Base-by-base conservation (phyloP, 2,329 filamentous ascomycete species). In the Juglanconis juglandina region DNA sequence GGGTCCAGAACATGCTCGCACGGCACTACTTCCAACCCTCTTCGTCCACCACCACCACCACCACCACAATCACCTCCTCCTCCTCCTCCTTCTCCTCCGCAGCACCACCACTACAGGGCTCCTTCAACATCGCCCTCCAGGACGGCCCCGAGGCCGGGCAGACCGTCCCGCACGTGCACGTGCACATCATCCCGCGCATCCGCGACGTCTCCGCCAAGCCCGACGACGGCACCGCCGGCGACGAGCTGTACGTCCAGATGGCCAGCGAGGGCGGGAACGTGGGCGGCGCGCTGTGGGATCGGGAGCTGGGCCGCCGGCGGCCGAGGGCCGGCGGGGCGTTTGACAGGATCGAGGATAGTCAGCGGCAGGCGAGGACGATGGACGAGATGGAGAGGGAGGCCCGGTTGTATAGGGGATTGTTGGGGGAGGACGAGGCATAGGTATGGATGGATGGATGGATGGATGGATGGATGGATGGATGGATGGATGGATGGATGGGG, bases 101-200 rank as follows among this genome's bases (percentile, higher is more conserved):
- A 24, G n/a, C 8, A 7, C 85, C 68, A 80, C n/a, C 58, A 53
- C 42, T 9, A 24, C 42, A n/a, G 5, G 86, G 90, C 9, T 90
- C 91, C 62, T 89, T 98, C 76, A 98, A 96, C 71, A 87, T 99
- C 53, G 93, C 94, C 0, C 84, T 99, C n/a, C 95, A 99, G 73
- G 95, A 99, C 73, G 95, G 95, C 24, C 78, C 81, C 37, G 91
- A 92, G 62, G 92, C 95, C 1, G 95, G 95, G 0, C 95, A 99
- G 82, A 96, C 92, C 60, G 94, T 99, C 49, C 82, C 91, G 8
- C 95, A 99, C 76, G 87, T 97, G 13, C 95, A 99, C 76, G 90
- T 92, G 33, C 95, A 99, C 77, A 84, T 97, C 53, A 94, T 97
- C 57, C 93, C 93, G 24, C 79, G 93, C 41, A 79, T 78, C 61